Evolutionary conservation across 805 yeast species (phyloP).

Genomic region (Candida orba): DNA sequence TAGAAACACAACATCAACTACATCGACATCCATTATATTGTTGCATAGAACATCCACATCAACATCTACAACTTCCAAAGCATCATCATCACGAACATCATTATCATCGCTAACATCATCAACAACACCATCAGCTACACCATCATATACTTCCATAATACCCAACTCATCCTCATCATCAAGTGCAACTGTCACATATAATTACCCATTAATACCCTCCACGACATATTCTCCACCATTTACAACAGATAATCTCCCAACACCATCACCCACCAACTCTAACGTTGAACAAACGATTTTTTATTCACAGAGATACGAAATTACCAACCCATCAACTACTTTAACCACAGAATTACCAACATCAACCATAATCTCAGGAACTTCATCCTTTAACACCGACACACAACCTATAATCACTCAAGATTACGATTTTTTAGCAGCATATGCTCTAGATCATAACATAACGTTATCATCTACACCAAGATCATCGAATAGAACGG

Average conservation of each 20-base stretch:
- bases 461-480: not conserved
- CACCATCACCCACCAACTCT: not conserved
- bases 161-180: not conserved
- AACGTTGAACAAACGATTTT: constrained; percentile 8
- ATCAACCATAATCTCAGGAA: constrained; percentile 7
- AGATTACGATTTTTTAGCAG: constrained; percentile 15
- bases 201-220: not conserved
- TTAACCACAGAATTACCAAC: constrained; percentile 15
- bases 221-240: not conserved
- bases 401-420: constrained; percentile 12
- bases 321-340: constrained; percentile 16
- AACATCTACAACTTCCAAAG: no score
- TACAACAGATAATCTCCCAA: not conserved
- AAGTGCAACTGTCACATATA: not conserved
- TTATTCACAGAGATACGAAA: constrained; percentile 16
- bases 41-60: no score
- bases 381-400: not conserved
- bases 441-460: constrained; percentile 7
- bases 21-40: not conserved
- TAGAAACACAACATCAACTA: not conserved
- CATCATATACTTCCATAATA: not conserved
- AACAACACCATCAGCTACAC: not conserved
- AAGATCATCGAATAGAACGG: constrained; percentile 1
- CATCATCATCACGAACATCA: no score
- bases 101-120: not conserved